Evolutionary conservation across 2,329 filamentous ascomycete genomes (phyloP), one percentile per base, ranked within the genome.

Genomic region (Claviceps maximensis): DNA sequence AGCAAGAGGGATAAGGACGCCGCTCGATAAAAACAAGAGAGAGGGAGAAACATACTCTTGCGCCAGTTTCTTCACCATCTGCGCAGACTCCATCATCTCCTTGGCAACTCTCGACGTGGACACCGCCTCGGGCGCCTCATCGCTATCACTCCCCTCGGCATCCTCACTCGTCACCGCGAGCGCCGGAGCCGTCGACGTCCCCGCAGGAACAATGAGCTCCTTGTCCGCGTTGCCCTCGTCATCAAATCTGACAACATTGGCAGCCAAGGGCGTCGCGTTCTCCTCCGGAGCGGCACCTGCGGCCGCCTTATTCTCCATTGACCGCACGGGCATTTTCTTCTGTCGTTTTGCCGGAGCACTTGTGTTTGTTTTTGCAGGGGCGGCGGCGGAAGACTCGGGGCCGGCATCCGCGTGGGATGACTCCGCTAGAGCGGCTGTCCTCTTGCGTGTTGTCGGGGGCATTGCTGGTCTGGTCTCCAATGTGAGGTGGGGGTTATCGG

Each of bases 121-220:
- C n/a, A 82, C 72, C 3, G 75, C 78, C 63, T 82, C 79, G 9
- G 78, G 78, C 0, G 77, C 77, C 48, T 75, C 77, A 51, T 80
- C 77, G 45, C 80, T 76, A 44, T 78, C 75, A 44, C 41, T 44
- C 21, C 72, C 73, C 12, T 70, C 69, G 3, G 72, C 65, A 3
- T 70, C 68, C 1, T 68, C 67, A 3, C 69, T 66, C 4, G 63
- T 59, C 17, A 64, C 57, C 13, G 42, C 51, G 10, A 58, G 44
- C 52, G 62, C 56, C 42, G 52, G 41, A 7, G 54, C 15, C 23
- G 27, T 8, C 3, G 51, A 27, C 2, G 50, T 33, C 31, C 5
- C 31, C 31, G 31, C 38, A 3, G 58, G 19, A 36, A 47, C 21
- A 4, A 27, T n/a, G 27, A 49, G 55, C 10, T 53, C 53, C 21